A percentile compares a stretch with the other conserved stretches of the same genome.
phyloP scores from a whole-genome alignment of 78 protist genomes.

The Isochrysis galbana region DNA sequence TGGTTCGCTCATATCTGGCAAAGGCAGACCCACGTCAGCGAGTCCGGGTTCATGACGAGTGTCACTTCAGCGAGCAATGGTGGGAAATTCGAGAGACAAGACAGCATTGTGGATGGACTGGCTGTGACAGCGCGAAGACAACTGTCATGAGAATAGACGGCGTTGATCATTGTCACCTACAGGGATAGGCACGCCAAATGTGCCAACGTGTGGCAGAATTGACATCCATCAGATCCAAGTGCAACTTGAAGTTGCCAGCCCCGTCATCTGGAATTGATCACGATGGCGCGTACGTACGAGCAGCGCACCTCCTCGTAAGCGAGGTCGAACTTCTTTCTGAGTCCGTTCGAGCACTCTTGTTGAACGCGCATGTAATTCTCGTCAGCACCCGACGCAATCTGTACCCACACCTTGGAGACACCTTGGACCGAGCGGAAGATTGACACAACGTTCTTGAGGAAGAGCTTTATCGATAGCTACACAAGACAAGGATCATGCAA shows the following conservation, averaged over 20 bases:
- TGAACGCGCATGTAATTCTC: neutral
- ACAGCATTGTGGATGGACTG: neutral
- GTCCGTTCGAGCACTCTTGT: neutral
- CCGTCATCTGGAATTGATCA: neutral
- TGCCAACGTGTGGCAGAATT: too few species aligned
- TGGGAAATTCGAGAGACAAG: neutral
- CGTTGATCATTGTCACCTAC: conserved; percentile 5
- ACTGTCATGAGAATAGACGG: neutral
- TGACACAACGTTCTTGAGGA: neutral
- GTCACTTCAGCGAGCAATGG: neutral
- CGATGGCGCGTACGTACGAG: neutral
- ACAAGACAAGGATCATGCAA: neutral
- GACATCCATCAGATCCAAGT: neutral
- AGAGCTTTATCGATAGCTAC: neutral
- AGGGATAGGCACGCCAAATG: neutral
- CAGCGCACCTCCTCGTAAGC: neutral
- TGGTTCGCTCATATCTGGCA: neutral
- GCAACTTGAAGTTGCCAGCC: neutral
- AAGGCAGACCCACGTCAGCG: neutral
- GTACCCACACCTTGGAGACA: neutral
- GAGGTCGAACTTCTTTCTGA: conserved; percentile 14
- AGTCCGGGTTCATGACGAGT: neutral
- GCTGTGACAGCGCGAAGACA: neutral
- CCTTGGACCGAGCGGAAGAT: neutral
- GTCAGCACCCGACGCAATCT: neutral